Evolutionary conservation across 1,284 basidiomycete genomes (phyloP).

Genomic region (Cryptococcus floricola): DNA sequence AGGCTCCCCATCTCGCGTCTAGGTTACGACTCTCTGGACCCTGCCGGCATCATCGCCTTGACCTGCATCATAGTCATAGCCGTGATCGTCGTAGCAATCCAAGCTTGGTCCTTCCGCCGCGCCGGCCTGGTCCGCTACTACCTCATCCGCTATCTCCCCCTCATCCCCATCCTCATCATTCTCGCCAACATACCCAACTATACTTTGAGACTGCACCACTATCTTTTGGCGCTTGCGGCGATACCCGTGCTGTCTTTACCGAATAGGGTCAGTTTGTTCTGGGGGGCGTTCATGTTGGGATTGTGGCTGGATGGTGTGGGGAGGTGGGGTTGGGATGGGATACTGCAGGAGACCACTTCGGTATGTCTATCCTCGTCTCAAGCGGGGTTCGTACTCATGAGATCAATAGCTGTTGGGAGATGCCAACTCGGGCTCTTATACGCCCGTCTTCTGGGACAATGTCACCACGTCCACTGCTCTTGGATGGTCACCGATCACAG

Average conservation of each 20-base stretch:
- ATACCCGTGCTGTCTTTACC: conserved; percentile 39
- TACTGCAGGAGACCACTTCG: conserved; percentile 33
- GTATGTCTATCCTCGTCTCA: conserved; percentile 13
- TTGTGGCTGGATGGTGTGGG: conserved; percentile 44
- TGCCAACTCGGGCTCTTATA: conserved; percentile 3
- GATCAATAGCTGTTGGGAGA: conserved; percentile 26
- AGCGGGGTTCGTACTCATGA: not conserved
- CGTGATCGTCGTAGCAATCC: conserved; percentile 31
- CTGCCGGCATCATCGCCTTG: conserved; percentile 29
- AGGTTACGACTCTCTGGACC: conserved; percentile 32
- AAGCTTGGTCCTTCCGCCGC: conserved; percentile 32
- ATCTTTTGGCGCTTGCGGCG: conserved; percentile 31
- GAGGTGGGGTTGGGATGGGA: conserved; percentile 43
- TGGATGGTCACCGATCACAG: conserved; percentile 16
- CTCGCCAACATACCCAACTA: conserved; percentile 33
- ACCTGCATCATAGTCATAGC: conserved; percentile 27
- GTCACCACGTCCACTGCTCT: conserved; percentile 7
- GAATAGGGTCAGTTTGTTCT: conserved; percentile 35
- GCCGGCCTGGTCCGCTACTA: conserved; percentile 38
- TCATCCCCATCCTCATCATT: conserved; percentile 36
- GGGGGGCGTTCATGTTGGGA: conserved; percentile 39
- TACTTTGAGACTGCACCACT: conserved; percentile 42
- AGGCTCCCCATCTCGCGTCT: conserved; percentile 37
- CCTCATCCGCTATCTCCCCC: conserved; percentile 36
- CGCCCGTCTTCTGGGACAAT: conserved; percentile 13